These are phyloP conservation scores for Alternaria postmessia DNA, from an alignment of 2,329 filamentous ascomycete genomes.

Conservation along the genomic window DNA sequence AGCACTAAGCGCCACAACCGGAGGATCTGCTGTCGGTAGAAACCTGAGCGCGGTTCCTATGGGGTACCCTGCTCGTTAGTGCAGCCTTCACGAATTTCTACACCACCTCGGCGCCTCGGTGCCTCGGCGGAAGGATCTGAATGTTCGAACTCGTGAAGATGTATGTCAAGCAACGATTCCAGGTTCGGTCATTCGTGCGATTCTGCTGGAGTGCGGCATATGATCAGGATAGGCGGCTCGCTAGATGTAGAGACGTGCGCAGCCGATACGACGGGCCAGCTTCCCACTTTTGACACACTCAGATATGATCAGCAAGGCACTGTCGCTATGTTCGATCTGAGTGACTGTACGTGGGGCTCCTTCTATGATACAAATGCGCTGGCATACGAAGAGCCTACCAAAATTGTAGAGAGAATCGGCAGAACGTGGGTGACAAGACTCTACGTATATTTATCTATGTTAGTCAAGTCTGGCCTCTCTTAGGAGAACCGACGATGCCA, in stretches of 20 bases:
- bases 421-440: neutral
- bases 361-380: neutral
- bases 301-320: neutral
- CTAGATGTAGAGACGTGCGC: neutral
- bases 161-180: conserved; percentile 27
- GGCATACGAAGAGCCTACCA: neutral
- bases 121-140: too few relatives aligned
- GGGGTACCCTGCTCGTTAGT: too few relatives aligned
- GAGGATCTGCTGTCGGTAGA: too few relatives aligned
- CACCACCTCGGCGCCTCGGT: too few relatives aligned
- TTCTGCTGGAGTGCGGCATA: conserved; percentile 47
- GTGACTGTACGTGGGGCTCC: neutral
- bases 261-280: neutral
- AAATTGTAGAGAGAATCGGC: neutral
- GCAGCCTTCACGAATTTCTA: too few relatives aligned
- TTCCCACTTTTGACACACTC: neutral
- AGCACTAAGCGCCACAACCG: too few relatives aligned
- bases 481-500: neutral
- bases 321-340: neutral
- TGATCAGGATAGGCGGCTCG: conserved; percentile 54
- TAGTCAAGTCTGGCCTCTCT: neutral
- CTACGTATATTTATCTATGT: rapidly evolving
- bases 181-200: conserved; percentile 56
- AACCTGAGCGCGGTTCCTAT: too few relatives aligned
- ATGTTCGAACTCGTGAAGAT: too few relatives aligned